phyloP scores from a whole-genome alignment of 495 filamentous ascomycete species.

The Penicillium mononematosum region DNA sequence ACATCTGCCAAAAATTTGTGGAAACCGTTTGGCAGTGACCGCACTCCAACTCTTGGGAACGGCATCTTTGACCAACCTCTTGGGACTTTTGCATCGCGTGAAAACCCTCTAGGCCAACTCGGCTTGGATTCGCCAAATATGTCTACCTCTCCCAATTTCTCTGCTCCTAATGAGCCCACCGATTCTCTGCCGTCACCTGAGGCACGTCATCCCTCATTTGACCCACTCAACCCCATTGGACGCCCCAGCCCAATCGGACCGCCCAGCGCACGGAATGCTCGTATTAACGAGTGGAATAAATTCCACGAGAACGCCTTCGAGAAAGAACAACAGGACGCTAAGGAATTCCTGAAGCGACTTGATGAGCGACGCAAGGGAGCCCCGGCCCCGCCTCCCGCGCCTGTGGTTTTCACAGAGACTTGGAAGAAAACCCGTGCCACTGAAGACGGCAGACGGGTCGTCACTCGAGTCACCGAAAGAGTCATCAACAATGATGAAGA shows the following conservation, averaged over 20 bases:
- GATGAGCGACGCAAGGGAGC: conserved; percentile 45
- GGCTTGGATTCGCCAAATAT: conserved; percentile 41
- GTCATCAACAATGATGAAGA: conserved; percentile 27
- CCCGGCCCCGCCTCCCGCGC: not conserved
- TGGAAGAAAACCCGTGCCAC: conserved; percentile 56
- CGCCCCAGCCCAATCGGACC: conserved; percentile 55
- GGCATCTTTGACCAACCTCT: conserved; percentile 72
- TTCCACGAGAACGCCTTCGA: conserved; percentile 44
- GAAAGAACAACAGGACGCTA: conserved; percentile 43
- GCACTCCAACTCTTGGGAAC: conserved; percentile 69
- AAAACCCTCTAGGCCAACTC: conserved; percentile 40
- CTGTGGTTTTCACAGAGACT: conserved; percentile 56
- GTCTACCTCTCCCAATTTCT: conserved; percentile 34
- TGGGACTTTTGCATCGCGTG: conserved; percentile 44
- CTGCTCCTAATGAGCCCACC: conserved; percentile 36
- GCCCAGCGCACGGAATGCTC: conserved; percentile 40
- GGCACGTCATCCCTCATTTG: conserved; percentile 35
- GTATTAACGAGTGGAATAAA: conserved; percentile 51
- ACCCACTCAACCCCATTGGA: conserved; percentile 39
- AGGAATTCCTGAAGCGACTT: conserved; percentile 39
- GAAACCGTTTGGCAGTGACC: conserved; percentile 70
- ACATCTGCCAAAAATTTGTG: conserved; percentile 62
- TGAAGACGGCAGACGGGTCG: conserved; percentile 39
- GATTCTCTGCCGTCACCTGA: conserved; percentile 39
- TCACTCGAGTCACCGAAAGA: conserved; percentile 34